A percentile compares a stretch with the other conserved stretches of the same genome.
Evolutionary conservation across 768 basidiomycete species (phyloP).

Genomic region (Tulasnella sp.): DNA sequence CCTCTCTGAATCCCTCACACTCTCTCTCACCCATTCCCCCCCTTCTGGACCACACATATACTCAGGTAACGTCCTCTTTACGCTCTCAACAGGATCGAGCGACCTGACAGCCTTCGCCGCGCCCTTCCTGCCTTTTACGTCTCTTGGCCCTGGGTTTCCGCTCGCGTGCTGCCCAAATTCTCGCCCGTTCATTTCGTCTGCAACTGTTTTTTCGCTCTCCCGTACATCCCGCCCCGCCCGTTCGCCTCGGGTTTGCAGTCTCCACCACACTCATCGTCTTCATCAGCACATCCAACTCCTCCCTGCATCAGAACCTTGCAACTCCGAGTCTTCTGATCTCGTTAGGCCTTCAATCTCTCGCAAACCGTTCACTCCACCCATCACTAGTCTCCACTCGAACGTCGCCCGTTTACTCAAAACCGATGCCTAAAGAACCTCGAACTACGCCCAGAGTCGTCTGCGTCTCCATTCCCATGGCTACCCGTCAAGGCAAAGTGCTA

Average conservation of each 20-base stretch:
- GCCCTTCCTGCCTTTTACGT: conserved; percentile 10
- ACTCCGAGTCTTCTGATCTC: background rate
- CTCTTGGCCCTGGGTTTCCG: background rate
- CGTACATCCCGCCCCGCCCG: background rate
- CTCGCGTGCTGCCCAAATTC: background rate
- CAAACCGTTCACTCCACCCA: conserved; percentile 19
- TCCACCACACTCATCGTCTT: conserved; percentile 11
- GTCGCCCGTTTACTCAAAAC: conserved; percentile 39
- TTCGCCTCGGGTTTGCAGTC: conserved; percentile 11
- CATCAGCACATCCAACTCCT: conserved; percentile 3
- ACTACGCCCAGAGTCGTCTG: conserved; percentile 82
- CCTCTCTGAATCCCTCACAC: background rate
- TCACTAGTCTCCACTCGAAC: conserved; percentile 19
- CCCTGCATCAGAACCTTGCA: background rate
- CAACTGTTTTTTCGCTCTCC: conserved; percentile 8
- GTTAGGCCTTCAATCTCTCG: background rate
- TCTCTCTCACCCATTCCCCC: background rate
- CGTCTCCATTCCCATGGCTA: conserved; percentile 84
- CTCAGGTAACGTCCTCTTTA: conserved; percentile 15
- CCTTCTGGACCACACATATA: background rate
- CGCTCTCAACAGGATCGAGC: background rate
- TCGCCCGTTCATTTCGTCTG: conserved; percentile 4
- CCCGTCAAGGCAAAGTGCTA: conserved; percentile 74
- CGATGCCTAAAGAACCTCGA: conserved; percentile 55
- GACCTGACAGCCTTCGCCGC: background rate